Conservation (phyloP, 441 rosid genomes). For the Croton laevigatus region DNA sequence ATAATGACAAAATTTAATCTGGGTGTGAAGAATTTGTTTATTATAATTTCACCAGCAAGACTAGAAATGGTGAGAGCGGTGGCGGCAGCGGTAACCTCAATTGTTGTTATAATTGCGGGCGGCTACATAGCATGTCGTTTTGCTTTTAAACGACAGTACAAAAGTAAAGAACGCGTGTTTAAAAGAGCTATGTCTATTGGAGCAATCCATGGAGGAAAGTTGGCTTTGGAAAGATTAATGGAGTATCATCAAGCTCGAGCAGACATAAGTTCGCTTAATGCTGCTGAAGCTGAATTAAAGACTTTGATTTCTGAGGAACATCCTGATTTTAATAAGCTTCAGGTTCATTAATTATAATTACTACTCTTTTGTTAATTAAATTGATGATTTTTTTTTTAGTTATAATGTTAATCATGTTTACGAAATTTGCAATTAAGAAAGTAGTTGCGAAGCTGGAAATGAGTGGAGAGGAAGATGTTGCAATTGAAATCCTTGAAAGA, state of each 20-base stretch:
- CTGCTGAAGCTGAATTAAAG: slow-evolving; percentile 35
- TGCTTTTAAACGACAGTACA: slow-evolving; percentile 15
- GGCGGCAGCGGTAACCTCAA: slow-evolving; percentile 36
- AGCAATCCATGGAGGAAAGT: slow-evolving; percentile 51
- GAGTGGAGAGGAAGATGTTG: slow-evolving; percentile 57
- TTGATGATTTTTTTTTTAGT: too few species aligned
- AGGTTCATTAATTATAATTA: slow-evolving; percentile 32
- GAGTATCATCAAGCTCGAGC: slow-evolving; percentile 39
- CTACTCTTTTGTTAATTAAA: too few species aligned
- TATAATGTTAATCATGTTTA: too few species aligned
- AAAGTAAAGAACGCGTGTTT: background rate
- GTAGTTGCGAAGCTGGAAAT: slow-evolving; percentile 53
- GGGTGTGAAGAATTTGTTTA: background rate
- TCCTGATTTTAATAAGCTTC: slow-evolving; percentile 44
- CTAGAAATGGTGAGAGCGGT: slow-evolving; percentile 44
- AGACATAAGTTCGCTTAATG: slow-evolving; percentile 26
- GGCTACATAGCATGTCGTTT: slow-evolving; percentile 43
- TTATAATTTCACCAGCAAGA: slow-evolving; percentile 15
- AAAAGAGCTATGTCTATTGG: slow-evolving; percentile 49
- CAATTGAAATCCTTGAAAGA: slow-evolving; percentile 31
- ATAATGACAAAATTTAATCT: too few species aligned
- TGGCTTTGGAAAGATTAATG: slow-evolving; percentile 51
- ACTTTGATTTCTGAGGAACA: slow-evolving; percentile 25
- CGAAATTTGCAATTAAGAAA: slow-evolving; percentile 24
- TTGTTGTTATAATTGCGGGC: slow-evolving; percentile 37